A percentile compares a stretch with the other conserved stretches of the same genome.
Evolutionary conservation across 2,329 filamentous ascomycete genomes (phyloP).

Genomic region (Epichloe uncinata): DNA sequence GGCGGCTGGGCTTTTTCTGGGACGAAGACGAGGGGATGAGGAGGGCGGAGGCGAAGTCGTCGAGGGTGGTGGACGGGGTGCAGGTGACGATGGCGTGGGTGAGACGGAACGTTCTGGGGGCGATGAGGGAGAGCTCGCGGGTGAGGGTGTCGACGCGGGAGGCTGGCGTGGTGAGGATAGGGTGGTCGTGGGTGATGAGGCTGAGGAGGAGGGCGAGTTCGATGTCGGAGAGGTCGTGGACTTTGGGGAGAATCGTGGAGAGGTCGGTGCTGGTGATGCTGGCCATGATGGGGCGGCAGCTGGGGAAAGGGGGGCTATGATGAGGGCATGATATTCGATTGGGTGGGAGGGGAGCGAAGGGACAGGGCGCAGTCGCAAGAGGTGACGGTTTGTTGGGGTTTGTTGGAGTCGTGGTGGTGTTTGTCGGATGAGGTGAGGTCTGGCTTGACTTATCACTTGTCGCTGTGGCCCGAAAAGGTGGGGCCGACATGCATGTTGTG

Average conservation of each 20-base stretch:
- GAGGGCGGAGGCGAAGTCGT: constrained; percentile 66
- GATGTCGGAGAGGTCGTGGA: constrained; percentile 71
- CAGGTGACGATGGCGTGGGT: constrained; percentile 59
- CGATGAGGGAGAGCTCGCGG: constrained; percentile 60
- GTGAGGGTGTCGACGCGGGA: constrained; percentile 53
- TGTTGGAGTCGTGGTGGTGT: too few relatives aligned
- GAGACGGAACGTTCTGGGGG: constrained; percentile 58
- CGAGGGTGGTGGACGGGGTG: constrained; percentile 57
- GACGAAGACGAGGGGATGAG: constrained; percentile 26
- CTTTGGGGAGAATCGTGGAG: constrained; percentile 41
- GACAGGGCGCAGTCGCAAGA: too few relatives aligned
- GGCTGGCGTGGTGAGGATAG: constrained; percentile 63
- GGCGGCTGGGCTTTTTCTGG: constrained; percentile 12
- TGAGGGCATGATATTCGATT: not conserved
- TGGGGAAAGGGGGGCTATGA: not conserved
- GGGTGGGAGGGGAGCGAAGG: too few relatives aligned
- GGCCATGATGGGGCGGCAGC: not conserved
- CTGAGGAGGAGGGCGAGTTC: constrained; percentile 78
- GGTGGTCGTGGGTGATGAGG: constrained; percentile 72
- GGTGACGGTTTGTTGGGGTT: too few relatives aligned
- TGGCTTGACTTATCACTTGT: too few relatives aligned
- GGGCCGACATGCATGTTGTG: too few relatives aligned
- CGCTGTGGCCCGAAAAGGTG: too few relatives aligned
- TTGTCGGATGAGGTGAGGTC: too few relatives aligned
- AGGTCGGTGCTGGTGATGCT: not conserved